phyloP scores from a whole-genome alignment of 306 rosid genomes.

The Benincasa hispida region DNA sequence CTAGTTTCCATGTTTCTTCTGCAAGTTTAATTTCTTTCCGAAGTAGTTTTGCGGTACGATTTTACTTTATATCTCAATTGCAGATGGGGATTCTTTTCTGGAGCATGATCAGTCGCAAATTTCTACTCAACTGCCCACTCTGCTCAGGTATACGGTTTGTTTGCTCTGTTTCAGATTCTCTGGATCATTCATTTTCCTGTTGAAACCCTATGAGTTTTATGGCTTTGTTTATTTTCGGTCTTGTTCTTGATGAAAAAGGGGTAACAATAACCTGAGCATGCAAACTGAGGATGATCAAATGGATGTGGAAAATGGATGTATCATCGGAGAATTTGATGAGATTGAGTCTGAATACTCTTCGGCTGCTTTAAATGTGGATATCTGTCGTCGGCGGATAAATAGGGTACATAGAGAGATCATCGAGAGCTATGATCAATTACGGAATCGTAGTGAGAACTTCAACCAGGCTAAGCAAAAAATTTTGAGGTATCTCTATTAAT shows the following conservation, averaged over 20 bases:
- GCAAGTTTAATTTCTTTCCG: not conserved
- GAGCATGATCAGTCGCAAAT: slow-evolving; percentile 18
- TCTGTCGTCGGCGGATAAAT: slow-evolving; percentile 18
- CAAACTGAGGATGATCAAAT: slow-evolving; percentile 18
- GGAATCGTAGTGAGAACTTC: slow-evolving; percentile 28
- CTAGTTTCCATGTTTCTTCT: not conserved
- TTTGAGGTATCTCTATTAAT: slow-evolving; percentile 34
- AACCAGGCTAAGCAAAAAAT: slow-evolving; percentile 41
- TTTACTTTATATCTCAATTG: not conserved
- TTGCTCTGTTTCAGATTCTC: not conserved
- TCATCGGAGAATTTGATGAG: slow-evolving; percentile 8
- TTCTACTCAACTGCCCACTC: slow-evolving; percentile 18
- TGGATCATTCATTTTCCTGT: not conserved
- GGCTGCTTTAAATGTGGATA: slow-evolving; percentile 21
- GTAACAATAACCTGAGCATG: slow-evolving; percentile 17
- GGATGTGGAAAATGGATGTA: slow-evolving; percentile 11
- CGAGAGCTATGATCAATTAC: slow-evolving; percentile 29
- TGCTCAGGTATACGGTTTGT: slow-evolving; percentile 17
- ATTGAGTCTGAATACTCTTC: slow-evolving; percentile 12
- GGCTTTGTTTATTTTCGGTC: not conserved
- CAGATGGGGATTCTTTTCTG: slow-evolving; percentile 27
- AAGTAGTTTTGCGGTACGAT: not conserved
- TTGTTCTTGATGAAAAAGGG: slow-evolving; percentile 29
- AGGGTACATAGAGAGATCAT: slow-evolving; percentile 24
- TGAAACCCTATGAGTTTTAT: not conserved